Evolutionary conservation across 2,329 filamentous ascomycete genomes (phyloP), one percentile per base, ranked within the genome.

Genomic region (Corinectria fuckeliana): DNA sequence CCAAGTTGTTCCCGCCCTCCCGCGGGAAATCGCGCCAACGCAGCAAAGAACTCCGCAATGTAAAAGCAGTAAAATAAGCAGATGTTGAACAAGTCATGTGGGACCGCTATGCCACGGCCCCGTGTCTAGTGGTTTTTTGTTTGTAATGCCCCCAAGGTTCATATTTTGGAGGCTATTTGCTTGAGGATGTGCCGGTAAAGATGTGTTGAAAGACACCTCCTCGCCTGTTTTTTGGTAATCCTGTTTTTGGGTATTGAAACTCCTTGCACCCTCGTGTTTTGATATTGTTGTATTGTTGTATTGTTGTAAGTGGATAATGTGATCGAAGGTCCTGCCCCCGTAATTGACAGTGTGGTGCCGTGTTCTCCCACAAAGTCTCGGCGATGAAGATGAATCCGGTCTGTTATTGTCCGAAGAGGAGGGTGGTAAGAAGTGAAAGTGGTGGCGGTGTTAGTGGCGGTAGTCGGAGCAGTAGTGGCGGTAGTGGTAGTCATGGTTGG

Each of bases 311-410:
- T 16, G 32, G 32, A 16, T 16, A 36, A 18, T 18, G n/a, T 25
- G 13, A 25, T 45, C 20, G 59, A 51, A 41, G 50, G 44, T 55
- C 58, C 57, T 58, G 53, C 16, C 32, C 58, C 50, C 60, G 9
- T 14, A 32, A 64, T 64, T 52, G 44, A 62, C 55, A 50, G 53
- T 68, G 66, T 69, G 66, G 64, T 69, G 51, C 64, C 48, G 64
- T 67, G 14, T 13, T 28, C 42, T 45, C 42, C 42, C 23, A 50
- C 39, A 57, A 32, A 16, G 53, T 48, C 51, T 32, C 28, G 45
- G 23, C 34, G 48, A 21, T 9, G 20, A 41, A 56, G 63, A 60
- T 58, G 20, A 44, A 45, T 25, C 28, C 25, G n/a, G 42, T 13
- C 51, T 61, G 48, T 58, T 61, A 58, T 63, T 56, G 57, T 60